Base-by-base conservation (phyloP, 2,329 filamentous ascomycete species). In the Trichoderma cornu-damae region DNA sequence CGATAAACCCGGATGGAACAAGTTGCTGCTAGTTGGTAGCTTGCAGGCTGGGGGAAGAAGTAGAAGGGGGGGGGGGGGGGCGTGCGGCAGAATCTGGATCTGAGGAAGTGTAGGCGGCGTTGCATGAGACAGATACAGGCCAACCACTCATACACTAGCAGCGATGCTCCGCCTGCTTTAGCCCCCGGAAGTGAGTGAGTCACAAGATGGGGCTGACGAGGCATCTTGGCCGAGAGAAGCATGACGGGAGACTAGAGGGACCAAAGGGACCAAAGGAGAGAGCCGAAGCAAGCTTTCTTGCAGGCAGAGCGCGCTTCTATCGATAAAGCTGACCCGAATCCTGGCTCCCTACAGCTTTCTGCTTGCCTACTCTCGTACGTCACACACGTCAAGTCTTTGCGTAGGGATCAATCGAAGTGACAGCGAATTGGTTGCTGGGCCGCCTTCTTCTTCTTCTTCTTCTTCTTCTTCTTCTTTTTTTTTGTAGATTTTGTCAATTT, bases 151-250 rank as follows among this genome's bases (percentile, higher is more conserved):
- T 37, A 37, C 49, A 42, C 40, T 55, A 35, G 24, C 24, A 12
- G 18, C 48, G 40, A 16, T 55, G 42, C 52, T 55, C 44, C 52
- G 40, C 52, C 40, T 46, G 20, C 52, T 55, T 37, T 32, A 47
- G 44, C 28, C 11, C 44, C 46, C 46, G 35, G 30, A n/a, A 34
- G 37, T 42, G 50, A 55, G 50, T 59, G 57, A 59, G 57, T 59
- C 57, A 59, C 57, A 59, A 40, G 57, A 59, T 55, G 50, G 43
- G 56, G 56, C 53, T 57, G 48, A 38, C 50, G 50, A 59, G 43
- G 50, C 38, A 34, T 47, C 44, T 18, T 34, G 18, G 44, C 22
- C 46, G 32, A 11, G 3, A 35, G 14, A 35, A 35, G 32, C 32
- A 6, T 22, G 24, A 35, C 8, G 42, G 38, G 38, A 46, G 46